Percentiles rank a stretch among this genome's conserved stretches.
These are phyloP conservation scores for Penstemon davidsonii DNA, from an alignment of 257 asterid genomes.

Conservation along the genomic window DNA sequence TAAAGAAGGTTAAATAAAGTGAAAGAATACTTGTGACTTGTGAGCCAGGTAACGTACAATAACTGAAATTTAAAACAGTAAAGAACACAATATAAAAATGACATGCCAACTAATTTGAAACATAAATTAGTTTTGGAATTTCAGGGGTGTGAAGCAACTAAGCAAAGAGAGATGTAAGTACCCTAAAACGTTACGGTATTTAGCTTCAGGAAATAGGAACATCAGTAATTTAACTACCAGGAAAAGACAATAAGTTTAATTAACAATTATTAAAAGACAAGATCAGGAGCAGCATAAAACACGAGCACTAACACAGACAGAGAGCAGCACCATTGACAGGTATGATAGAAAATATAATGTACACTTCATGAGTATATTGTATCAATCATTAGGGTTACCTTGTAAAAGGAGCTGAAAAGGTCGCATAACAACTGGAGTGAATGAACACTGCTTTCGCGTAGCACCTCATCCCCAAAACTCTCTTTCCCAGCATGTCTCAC, in stretches of 20 bases:
- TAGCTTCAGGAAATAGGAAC: not conserved
- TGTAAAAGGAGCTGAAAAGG: conserved; percentile 94
- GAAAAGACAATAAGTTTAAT: not conserved
- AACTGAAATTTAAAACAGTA: not conserved
- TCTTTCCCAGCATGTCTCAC: conserved; percentile 90
- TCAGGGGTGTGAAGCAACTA: conserved; percentile 13
- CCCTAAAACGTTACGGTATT: too few relatives aligned
- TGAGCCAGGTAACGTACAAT: not conserved
- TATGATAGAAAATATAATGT: too few relatives aligned
- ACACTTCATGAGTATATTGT: conserved; percentile 19
- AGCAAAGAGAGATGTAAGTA: too few relatives aligned
- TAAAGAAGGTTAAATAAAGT: not conserved
- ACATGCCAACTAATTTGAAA: conserved; percentile 1
- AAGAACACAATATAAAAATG: not conserved
- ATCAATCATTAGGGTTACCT: conserved; percentile 52
- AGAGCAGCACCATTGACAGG: too few relatives aligned
- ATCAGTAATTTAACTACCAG: conserved; percentile 3
- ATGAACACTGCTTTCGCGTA: conserved; percentile 87
- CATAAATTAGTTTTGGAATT: conserved; percentile 2
- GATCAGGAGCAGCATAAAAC: too few relatives aligned
- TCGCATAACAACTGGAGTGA: conserved; percentile 92
- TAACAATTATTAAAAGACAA: too few relatives aligned
- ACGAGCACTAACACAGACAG: too few relatives aligned
- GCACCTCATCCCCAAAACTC: conserved; percentile 71
- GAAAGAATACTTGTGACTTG: not conserved